These are phyloP conservation scores for Fraxinus velutina DNA, from an alignment of 305 asterid genomes.

Conservation along the genomic window DNA sequence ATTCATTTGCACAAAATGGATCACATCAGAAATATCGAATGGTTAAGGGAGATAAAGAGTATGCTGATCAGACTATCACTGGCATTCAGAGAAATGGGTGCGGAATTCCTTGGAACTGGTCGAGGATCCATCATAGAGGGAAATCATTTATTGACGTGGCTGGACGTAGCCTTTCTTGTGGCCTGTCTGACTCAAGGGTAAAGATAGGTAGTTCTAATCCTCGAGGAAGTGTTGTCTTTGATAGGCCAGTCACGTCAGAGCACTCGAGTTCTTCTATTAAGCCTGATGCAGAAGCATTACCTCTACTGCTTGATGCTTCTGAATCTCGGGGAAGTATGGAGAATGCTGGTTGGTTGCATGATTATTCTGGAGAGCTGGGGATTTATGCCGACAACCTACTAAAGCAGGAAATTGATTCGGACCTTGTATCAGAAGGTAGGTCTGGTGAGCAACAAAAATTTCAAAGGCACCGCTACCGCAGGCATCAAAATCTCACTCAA, in stretches of 20 bases:
- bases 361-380: constrained; percentile 86
- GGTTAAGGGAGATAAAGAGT: constrained; percentile 42
- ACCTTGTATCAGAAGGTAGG: constrained; percentile 82
- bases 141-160: constrained; percentile 82
- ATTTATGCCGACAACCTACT: constrained; percentile 69
- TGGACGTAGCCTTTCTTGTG: constrained; percentile 88
- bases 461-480: constrained; percentile 35
- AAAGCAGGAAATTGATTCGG: constrained; percentile 65
- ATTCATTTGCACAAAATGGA: constrained; percentile 55
- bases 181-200: constrained; percentile 69
- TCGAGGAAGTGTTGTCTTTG: constrained; percentile 41
- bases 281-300: constrained; percentile 78
- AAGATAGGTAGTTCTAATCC: constrained; percentile 47
- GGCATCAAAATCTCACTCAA: constrained; percentile 86
- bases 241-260: constrained; percentile 51
- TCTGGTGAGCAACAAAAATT: constrained; percentile 43
- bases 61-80: constrained; percentile 38
- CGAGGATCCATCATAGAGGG: constrained; percentile 79
- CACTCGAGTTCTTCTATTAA: constrained; percentile 62
- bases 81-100: constrained; percentile 71
- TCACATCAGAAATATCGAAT: constrained; percentile 32
- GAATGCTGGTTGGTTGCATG: constrained; percentile 68
- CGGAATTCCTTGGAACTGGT: constrained; percentile 96
- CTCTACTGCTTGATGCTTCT: constrained; percentile 70
- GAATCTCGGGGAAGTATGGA: constrained; percentile 67